Base-by-base conservation (phyloP, 257 asterid genomes). In the Thymus mandschuricus region DNA sequence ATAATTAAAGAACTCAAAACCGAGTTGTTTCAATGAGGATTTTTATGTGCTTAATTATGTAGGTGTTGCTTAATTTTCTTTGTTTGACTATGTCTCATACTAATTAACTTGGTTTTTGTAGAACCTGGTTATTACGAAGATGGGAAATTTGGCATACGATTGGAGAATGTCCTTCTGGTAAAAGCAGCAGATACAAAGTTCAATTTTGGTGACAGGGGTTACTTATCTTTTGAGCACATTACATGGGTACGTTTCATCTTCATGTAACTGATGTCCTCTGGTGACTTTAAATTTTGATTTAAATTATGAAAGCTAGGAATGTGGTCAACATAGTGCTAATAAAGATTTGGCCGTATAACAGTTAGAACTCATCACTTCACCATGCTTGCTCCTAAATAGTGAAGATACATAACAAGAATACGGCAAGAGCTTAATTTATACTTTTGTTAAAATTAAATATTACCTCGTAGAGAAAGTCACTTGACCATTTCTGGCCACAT, bases 71-170 rank as follows among this genome's bases (percentile, higher is more conserved):
- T 28, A 68, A 21, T 38, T 71, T 66, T 66, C 44, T 35, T 75
- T 61, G 73, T 21, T 21, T 13, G 29, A 55, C 69, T 60, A 35
- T 50, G 66, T 44, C 71, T 60, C 60, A 61, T 60, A 75, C 30
- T 65, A 54, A 50, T 60, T 61, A 50, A 49, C 60, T 70, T 66
- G 58, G 10, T 68, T 64, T 21, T 79, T 76, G 62, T 85, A 95
- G 99, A 95, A 83, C 99, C 99, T 56, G 99, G 99, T 64, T 95
- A 92, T 74, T 95, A 95, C 1, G 99, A 95, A 88, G 98, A 89
- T 67, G 99, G 99, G 45, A 88, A 89, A 35, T 95, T 95, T 70
- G 99, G 99, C 64, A 72, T 95, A 81, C 86, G 99, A 82, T 75
- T 92, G 83, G 99, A 95, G 86, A 95, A 92, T 78, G 98, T 95